Evolutionary conservation across 2,329 filamentous ascomycete species (phyloP), one percentile per base, ranked within the genome.

Genomic region (Paracoccidioides brasiliensis): DNA sequence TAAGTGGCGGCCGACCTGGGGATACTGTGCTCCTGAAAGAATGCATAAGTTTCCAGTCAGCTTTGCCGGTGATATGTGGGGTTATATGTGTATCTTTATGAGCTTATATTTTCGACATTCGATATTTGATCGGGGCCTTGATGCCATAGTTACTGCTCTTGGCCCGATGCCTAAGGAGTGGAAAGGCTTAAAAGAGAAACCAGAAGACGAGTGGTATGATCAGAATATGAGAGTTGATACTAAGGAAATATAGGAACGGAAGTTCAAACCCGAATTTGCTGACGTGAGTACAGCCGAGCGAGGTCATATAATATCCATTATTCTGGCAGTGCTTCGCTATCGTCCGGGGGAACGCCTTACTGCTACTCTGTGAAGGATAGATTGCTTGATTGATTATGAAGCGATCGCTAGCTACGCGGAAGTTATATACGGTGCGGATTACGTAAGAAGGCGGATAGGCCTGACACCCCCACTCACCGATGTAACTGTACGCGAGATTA

Each of bases 51-150:
- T 51, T 12, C 33, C 38, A 35, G 55, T 56, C 49, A 58, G 56
- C 32, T 53, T 57, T 54, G 56, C 58, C 41, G 55, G 55, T 57
- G 58, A 60, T 50, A 60, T 60, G n/a, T 60, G 58, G 58, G 58
- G 58, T 49, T 60, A 60, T 51, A 58, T 60, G 58, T 48, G 49
- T 30, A 40, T 60, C 1, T 60, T 60, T 53, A 38, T 50, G 33
- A 35, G 55, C 30, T 38, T 60, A 22, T 60, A 58, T 57, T 33
- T 56, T 53, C 52, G 55, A 35, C 53, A 51, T 54, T 6, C 54
- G 43, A 46, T 45, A 52, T 58, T 46, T 22, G n/a, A 30, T 35
- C 52, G 52, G 52, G 32, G 30, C 37, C 46, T 10, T 54, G 15
- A 54, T 42, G 12, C 52, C 4, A 54, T 54, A 35, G 52, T 54